phyloP scores from a whole-genome alignment of 179 eudicot species.

The Gypsophila paniculata region DNA sequence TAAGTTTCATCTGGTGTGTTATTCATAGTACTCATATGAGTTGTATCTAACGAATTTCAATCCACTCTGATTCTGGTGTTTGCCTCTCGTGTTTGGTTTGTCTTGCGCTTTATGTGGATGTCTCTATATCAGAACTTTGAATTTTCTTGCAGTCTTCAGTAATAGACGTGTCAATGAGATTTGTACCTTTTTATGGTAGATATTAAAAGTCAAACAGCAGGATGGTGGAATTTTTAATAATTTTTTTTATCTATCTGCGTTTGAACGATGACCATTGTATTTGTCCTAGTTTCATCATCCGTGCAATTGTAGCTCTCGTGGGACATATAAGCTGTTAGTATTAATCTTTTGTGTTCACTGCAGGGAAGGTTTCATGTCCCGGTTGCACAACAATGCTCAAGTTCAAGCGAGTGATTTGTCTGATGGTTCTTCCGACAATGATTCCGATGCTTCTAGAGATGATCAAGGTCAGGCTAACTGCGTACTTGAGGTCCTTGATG shows the following conservation, averaged over 20 bases:
- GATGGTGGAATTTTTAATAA: no score
- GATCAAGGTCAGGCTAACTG: constrained; percentile 27
- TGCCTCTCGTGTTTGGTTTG: no score
- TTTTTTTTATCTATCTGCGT: no score
- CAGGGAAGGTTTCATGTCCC: constrained; percentile 49
- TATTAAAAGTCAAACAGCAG: no score
- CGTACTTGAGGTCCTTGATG: constrained; percentile 26
- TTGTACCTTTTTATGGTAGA: no score
- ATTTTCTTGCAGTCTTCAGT: background rate
- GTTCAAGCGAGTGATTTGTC: constrained; percentile 33
- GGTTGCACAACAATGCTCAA: constrained; percentile 31
- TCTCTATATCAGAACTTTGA: background rate
- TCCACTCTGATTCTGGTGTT: no score
- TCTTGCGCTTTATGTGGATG: no score
- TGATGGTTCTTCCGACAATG: constrained; percentile 27
- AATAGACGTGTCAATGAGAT: background rate
- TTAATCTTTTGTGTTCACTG: constrained; percentile 13
- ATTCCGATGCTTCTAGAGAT: constrained; percentile 20
- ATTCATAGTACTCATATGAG: no score
- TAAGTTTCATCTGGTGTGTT: no score
- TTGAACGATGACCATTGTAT: background rate
- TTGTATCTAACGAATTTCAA: no score
- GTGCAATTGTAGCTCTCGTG: background rate
- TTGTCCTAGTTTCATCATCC: no score
- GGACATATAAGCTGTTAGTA: background rate